Percentiles rank a stretch among this genome's conserved stretches.
These are phyloP conservation scores for Heliamphora pulchella DNA, from an alignment of 179 eudicot genomes.

Conservation along the genomic window DNA sequence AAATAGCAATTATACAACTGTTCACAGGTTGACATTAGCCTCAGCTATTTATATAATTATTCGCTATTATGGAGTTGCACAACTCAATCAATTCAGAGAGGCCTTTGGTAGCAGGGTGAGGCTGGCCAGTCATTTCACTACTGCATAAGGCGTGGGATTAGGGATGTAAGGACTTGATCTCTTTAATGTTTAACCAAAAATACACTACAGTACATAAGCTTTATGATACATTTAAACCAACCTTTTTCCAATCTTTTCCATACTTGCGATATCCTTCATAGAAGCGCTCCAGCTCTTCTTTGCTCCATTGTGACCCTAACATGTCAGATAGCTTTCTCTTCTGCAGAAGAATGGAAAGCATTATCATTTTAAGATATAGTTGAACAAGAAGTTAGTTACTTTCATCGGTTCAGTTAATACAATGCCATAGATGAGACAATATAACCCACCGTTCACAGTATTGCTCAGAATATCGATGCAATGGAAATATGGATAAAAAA, in stretches of 20 bases:
- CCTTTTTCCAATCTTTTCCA: constrained; percentile 99
- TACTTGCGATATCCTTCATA: constrained; percentile 91
- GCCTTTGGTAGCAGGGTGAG: not conserved
- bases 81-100: not conserved
- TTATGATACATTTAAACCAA: constrained; percentile 18
- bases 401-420: not conserved
- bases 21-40: not conserved
- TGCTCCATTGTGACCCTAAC: constrained; percentile 88
- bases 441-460: not conserved
- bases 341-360: constrained; percentile 35
- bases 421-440: constrained; percentile 1
- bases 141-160: constrained; percentile 1
- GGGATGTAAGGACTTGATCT: not conserved
- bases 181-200: not conserved
- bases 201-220: not conserved
- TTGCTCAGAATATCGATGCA: not conserved
- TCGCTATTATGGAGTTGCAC: not conserved
- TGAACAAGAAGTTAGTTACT: not conserved
- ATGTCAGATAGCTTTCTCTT: constrained; percentile 84
- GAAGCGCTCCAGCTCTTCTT: constrained; percentile 82
- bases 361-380: not conserved
- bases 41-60: not conserved
- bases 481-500: constrained; percentile 3
- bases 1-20: not conserved
- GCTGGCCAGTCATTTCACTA: not conserved